Conservation (phyloP, 352 stramenopile species). For the Phytophthora sojae region DNA sequence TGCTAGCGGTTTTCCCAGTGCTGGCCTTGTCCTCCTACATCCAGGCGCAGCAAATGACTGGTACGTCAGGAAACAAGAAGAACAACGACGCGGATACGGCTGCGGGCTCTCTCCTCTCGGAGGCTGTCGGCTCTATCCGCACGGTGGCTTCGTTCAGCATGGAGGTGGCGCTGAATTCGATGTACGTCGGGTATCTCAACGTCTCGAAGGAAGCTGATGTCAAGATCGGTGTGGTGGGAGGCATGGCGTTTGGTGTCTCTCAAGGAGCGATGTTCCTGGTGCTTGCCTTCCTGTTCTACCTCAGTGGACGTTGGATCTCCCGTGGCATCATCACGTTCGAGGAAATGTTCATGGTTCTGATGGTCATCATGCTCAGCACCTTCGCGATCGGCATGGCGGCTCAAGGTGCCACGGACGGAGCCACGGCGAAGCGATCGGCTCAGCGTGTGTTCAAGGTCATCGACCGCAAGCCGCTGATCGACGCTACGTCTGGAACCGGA, state of each 20-base stretch:
- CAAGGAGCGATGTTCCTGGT: constrained; percentile 75
- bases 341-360: constrained; percentile 77
- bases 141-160: constrained; percentile 71
- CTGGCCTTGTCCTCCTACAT: constrained; percentile 39
- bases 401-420: constrained; percentile 41
- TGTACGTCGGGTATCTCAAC: constrained; percentile 47
- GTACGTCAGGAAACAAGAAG: constrained; percentile 48
- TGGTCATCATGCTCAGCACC: constrained; percentile 70
- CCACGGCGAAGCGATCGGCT: constrained; percentile 38
- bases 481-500: constrained; percentile 35
- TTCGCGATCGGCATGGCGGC: constrained; percentile 49
- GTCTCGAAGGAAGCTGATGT: constrained; percentile 46
- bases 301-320: constrained; percentile 63
- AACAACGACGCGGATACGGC: constrained; percentile 63
- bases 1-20: constrained; percentile 48
- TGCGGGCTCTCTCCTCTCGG: constrained; percentile 48
- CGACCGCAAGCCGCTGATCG: constrained; percentile 43
- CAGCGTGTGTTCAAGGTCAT: constrained; percentile 49
- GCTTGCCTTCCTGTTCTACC: constrained; percentile 80
- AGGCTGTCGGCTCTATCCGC: constrained; percentile 57
- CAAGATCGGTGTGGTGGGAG: constrained; percentile 58
- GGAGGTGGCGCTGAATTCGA: constrained; percentile 41
- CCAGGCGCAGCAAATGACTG: constrained; percentile 40
- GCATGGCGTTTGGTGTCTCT: constrained; percentile 71
- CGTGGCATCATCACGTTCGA: constrained; percentile 69